Percentiles rank a stretch among this genome's conserved stretches.
phyloP scores from a whole-genome alignment of 1,284 basidiomycete genomes.

The Tranzscheliella williamsii region DNA sequence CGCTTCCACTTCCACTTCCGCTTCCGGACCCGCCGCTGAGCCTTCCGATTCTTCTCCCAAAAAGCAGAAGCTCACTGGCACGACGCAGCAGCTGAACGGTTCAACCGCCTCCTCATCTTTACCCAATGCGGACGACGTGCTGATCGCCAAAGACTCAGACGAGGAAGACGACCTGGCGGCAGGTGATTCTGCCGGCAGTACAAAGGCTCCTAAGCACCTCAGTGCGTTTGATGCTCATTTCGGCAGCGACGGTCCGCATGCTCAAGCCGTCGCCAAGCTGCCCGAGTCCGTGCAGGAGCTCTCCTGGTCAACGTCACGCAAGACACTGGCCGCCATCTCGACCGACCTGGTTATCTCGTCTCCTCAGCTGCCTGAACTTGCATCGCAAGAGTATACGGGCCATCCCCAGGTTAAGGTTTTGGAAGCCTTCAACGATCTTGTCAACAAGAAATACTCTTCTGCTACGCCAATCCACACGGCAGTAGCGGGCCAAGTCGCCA shows the following conservation, averaged over 20 bases:
- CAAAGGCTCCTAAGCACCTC: conserved; percentile 6
- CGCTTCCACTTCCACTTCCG: conserved; percentile 1
- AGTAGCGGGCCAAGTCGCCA: conserved; percentile 33
- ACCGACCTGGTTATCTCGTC: conserved; percentile 19
- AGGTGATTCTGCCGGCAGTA: not conserved
- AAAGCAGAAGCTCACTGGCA: not conserved
- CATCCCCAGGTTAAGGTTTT: conserved; percentile 47
- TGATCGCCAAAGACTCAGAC: conserved; percentile 29
- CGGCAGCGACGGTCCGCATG: conserved; percentile 34
- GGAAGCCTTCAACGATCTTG: conserved; percentile 23
- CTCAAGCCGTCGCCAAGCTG: conserved; percentile 26
- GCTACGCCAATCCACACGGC: conserved; percentile 26
- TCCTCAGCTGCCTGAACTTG: conserved; percentile 11
- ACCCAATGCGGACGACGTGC: not conserved
- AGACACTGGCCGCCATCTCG: conserved; percentile 12
- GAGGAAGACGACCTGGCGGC: conserved; percentile 8
- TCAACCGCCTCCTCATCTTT: too few relatives aligned
- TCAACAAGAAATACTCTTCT: conserved; percentile 6
- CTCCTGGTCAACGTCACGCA: conserved; percentile 17
- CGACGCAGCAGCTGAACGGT: not conserved
- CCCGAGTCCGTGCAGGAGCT: conserved; percentile 21
- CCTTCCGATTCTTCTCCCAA: conserved; percentile 2
- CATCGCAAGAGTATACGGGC: conserved; percentile 11
- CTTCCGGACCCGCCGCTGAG: not conserved
- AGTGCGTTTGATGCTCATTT: conserved; percentile 43